A percentile compares a stretch with the other conserved stretches of the same genome.
phyloP scores from a whole-genome alignment of 2,329 filamentous ascomycete genomes.

The Colletotrichum sidae region DNA sequence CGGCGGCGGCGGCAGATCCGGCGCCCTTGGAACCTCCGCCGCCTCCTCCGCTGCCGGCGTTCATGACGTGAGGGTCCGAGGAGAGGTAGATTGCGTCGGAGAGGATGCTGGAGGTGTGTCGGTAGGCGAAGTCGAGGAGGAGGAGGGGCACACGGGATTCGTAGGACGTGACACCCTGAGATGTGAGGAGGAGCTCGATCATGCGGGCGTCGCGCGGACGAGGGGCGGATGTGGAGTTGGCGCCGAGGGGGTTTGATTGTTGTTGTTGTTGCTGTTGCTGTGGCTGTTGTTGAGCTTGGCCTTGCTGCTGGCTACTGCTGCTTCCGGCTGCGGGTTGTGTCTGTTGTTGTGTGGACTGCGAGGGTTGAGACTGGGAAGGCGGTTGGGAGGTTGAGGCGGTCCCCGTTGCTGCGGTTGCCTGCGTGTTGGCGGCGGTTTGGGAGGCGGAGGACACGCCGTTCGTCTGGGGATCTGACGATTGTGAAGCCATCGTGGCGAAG shows the following conservation, averaged over 20 bases:
- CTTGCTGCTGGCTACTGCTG: conserved; percentile 1
- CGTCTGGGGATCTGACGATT: conserved; percentile 57
- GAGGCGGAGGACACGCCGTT: conserved; percentile 62
- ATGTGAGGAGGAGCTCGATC: conserved; percentile 82
- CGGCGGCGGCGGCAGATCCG: conserved; percentile 60
- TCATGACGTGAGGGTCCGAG: conserved; percentile 74
- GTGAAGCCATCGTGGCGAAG: conserved; percentile 42
- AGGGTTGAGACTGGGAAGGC: conserved; percentile 32
- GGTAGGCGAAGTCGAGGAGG: conserved; percentile 88
- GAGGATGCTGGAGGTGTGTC: conserved; percentile 79
- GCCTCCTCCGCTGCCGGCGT: conserved; percentile 54
- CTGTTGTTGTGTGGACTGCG: conserved; percentile 37
- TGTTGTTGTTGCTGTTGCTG: conserved; percentile 17
- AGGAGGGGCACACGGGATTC: conserved; percentile 85
- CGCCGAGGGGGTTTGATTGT: conserved; percentile 39
- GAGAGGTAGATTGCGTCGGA: conserved; percentile 77
- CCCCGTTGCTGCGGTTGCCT: conserved; percentile 44
- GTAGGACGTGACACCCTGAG: conserved; percentile 82
- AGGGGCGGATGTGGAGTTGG: conserved; percentile 55
- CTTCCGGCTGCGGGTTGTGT: conserved; percentile 24
- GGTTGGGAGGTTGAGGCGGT: conserved; percentile 24
- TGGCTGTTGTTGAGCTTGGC: conserved; percentile 1
- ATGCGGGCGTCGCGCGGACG: conserved; percentile 83
- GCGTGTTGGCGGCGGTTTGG: conserved; percentile 51
- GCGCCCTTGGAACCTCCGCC: conserved; percentile 54